Percentiles rank a stretch among this genome's conserved stretches.
These are phyloP conservation scores for Madurella fahalii DNA, from an alignment of 2,329 filamentous ascomycete genomes.

Conservation along the genomic window DNA sequence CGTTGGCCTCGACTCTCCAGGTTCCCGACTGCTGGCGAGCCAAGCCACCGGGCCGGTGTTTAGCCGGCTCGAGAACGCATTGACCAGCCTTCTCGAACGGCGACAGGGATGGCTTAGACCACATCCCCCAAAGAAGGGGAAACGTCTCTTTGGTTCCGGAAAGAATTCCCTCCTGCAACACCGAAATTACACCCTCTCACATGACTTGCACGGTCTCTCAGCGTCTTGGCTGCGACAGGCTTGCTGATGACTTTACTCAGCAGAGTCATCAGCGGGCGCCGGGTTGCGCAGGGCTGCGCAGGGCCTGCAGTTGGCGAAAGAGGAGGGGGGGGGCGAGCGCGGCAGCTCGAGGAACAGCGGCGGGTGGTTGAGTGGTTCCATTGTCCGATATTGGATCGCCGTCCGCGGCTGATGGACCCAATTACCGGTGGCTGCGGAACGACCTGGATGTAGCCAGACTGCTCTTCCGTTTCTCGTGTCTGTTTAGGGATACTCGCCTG, in stretches of 20 bases:
- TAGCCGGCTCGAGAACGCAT: constrained; percentile 13
- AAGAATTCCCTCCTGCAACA: constrained; percentile 2
- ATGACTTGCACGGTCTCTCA: constrained; percentile 13
- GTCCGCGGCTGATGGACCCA: not conserved
- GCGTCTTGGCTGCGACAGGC: not conserved
- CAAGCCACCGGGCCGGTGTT: constrained; percentile 8
- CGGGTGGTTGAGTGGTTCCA: not conserved
- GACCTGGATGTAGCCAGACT: not conserved
- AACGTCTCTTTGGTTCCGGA: not conserved
- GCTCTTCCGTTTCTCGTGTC: not conserved
- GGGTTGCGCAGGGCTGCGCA: not conserved
- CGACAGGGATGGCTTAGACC: constrained; percentile 17
- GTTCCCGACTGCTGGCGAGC: not conserved
- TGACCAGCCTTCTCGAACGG: not conserved
- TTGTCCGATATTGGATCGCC: not conserved
- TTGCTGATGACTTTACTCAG: too few species aligned
- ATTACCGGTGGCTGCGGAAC: not conserved
- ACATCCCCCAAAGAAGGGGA: constrained; percentile 8
- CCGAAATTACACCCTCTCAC: constrained; percentile 23
- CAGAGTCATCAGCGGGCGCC: not conserved
- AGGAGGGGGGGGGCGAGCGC: not conserved
- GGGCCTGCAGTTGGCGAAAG: not conserved
- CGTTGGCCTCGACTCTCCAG: not conserved
- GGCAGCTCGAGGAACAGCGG: too few species aligned
- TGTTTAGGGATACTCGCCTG: not conserved